Conservation (phyloP, 2,329 filamentous ascomycete species). For the Fusarium subtropicale region DNA sequence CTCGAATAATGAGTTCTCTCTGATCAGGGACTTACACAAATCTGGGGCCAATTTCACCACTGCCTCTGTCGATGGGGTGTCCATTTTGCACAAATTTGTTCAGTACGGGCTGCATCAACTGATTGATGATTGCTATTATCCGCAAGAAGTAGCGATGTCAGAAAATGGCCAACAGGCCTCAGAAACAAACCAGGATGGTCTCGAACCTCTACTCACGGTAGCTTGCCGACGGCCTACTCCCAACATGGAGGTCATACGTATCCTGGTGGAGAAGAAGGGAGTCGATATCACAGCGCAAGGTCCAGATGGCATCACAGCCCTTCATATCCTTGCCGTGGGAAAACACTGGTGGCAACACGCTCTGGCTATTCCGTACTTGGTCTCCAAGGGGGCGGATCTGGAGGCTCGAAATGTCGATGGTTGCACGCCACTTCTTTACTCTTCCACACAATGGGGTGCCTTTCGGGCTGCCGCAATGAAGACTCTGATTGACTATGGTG, state of each 20-base stretch:
- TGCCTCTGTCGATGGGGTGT: neutral
- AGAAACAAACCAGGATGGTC: neutral
- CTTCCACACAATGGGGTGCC: neutral
- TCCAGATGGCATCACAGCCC: neutral
- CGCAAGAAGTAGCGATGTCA: slow-evolving; percentile 11
- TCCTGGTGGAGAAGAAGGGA: slow-evolving; percentile 34
- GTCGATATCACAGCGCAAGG: slow-evolving; percentile 7
- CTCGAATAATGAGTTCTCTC: slow-evolving; percentile 12
- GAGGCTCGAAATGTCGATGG: slow-evolving; percentile 10
- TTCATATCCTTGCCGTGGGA: slow-evolving; percentile 22
- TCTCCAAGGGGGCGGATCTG: slow-evolving; percentile 33
- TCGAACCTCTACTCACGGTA: slow-evolving; percentile 3
- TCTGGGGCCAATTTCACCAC: slow-evolving; percentile 25
- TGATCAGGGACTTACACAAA: slow-evolving; percentile 17
- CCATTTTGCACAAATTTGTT: slow-evolving; percentile 20
- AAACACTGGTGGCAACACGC: slow-evolving; percentile 34
- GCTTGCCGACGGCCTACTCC: slow-evolving; percentile 25
- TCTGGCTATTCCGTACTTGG: slow-evolving; percentile 34
- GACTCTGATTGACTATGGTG: slow-evolving; percentile 19
- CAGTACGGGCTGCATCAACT: slow-evolving; percentile 22
- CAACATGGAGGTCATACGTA: slow-evolving; percentile 33
- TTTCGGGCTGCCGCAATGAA: neutral
- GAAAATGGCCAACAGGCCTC: slow-evolving; percentile 1
- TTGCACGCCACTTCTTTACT: slow-evolving; percentile 24
- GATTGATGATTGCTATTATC: slow-evolving; percentile 24